A percentile compares a stretch with the other conserved stretches of the same genome.
Conservation (phyloP, 106 monocot species). For the Apostasia ramifera region DNA sequence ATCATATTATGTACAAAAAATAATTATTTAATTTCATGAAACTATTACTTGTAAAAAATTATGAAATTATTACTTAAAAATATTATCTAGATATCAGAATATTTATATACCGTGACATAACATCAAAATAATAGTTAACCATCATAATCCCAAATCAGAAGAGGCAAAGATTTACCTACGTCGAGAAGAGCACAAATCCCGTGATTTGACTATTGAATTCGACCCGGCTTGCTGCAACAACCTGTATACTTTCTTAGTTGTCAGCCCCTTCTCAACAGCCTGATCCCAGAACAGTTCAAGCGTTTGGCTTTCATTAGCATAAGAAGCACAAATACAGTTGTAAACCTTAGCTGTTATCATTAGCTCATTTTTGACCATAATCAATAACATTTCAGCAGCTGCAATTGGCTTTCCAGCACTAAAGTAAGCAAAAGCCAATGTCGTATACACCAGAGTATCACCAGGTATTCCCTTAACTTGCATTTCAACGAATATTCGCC, state of each 20-base stretch:
- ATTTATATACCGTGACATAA: too few species aligned
- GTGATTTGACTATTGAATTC: not conserved
- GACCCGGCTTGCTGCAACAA: slow-evolving; percentile 29
- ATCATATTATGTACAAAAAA: too few species aligned
- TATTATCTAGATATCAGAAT: too few species aligned
- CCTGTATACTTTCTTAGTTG: slow-evolving; percentile 48
- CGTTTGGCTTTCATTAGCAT: slow-evolving; percentile 32
- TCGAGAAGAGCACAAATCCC: too few species aligned
- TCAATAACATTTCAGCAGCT: slow-evolving; percentile 48
- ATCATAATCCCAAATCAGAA: too few species aligned
- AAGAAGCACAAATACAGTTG: slow-evolving; percentile 48
- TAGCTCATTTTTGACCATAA: slow-evolving; percentile 52
- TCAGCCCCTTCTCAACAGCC: slow-evolving; percentile 57
- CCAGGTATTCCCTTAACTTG: slow-evolving; percentile 38
- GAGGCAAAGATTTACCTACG: too few species aligned
- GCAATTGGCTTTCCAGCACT: slow-evolving; percentile 40
- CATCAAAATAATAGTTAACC: too few species aligned
- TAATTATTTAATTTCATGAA: too few species aligned
- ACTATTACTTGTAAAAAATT: too few species aligned
- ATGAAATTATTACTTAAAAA: too few species aligned
- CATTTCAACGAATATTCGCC: slow-evolving; percentile 46
- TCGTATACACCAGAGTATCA: slow-evolving; percentile 52
- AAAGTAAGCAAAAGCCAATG: slow-evolving; percentile 63
- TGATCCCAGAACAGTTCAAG: slow-evolving; percentile 56
- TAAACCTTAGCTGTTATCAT: slow-evolving; percentile 63